phyloP scores from a whole-genome alignment of 2,329 filamentous ascomycete species.

The Fusarium irregulare region DNA sequence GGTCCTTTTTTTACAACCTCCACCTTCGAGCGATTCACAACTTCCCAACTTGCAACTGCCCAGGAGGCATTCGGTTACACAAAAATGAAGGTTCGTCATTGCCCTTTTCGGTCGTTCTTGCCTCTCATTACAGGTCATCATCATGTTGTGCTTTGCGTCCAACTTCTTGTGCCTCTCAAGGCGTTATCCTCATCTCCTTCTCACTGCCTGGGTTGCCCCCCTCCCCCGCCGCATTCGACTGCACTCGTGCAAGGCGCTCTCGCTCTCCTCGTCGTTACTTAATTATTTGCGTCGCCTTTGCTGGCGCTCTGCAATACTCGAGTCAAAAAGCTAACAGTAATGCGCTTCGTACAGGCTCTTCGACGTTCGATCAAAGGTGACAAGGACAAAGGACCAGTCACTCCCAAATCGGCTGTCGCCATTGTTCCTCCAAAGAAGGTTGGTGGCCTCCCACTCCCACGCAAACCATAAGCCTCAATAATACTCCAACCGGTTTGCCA shows the following conservation, averaged over 20 bases:
- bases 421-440: conserved; percentile 96
- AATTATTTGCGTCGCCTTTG: conserved; percentile 22
- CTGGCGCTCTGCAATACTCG: conserved; percentile 30
- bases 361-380: conserved; percentile 91
- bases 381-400: conserved; percentile 82
- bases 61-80: conserved; percentile 48
- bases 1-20: conserved; percentile 40
- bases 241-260: conserved; percentile 3
- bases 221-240: conserved; percentile 29
- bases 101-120: conserved; percentile 33
- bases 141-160: conserved; percentile 17
- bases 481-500: conserved; percentile 26
- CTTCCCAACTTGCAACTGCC: conserved; percentile 44
- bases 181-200: conserved; percentile 13
- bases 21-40: conserved; percentile 41
- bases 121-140: not conserved
- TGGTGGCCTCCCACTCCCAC: conserved; percentile 48
- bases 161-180: conserved; percentile 16
- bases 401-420: conserved; percentile 85
- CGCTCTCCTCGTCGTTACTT: conserved; percentile 13
- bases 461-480: conserved; percentile 26
- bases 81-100: conserved; percentile 53
- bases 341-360: conserved; percentile 72
- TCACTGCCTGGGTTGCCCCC: conserved; percentile 19
- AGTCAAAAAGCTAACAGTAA: conserved; percentile 54